Evolutionary conservation across 768 basidiomycete species (phyloP), one percentile per base, ranked within the genome.

Genomic region (Panaeolus papilionaceus): DNA sequence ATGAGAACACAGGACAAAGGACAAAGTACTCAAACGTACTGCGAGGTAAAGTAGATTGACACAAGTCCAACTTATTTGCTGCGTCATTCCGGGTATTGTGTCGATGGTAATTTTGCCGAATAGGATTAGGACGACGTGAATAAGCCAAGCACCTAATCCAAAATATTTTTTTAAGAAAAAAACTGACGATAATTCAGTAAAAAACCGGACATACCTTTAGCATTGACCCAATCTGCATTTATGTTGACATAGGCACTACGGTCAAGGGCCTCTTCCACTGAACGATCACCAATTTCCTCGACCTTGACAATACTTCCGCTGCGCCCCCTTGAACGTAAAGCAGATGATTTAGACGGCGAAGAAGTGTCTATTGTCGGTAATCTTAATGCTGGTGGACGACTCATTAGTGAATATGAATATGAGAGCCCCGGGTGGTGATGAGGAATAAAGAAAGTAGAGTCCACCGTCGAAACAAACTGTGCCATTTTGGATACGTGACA

Each of bases 141-240:
- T 98, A 72, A 97, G 81, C 98, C 98, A 99, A 72, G 98, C 96
- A 67, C 98, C 97, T 99, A 72, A 3, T 23, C 20, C 16, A 45
- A 45, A 8, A 20, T 10, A 26, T 9, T 7, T 14, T 20, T 44
- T 44, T 2, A 18, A 23, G 61, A 18, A 49, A 63, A 37, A 6
- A 38, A 39, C 42, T 44, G 5, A 70, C 54, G 16, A 62, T 51
- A 38, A 38, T 64, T 49, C 42, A 66, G 45, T 42, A 37, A 23
- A 49, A 65, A 65, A 66, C 67, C 20, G 39, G 58, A 75, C 79
- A 62, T 49, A 93, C 95, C 95, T 81, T 97, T 97, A 68, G 91
- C 88, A 74, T 97, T 95, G 75, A 97, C 95, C 95, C 95, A 97
- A 75, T 94, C 88, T 20, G 93, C 93, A 75, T 97, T 97, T 69